A percentile compares a stretch with the other conserved stretches of the same genome.
Evolutionary conservation across 768 basidiomycete genomes (phyloP).

Genomic region (Hysterangium stoloniferum): DNA sequence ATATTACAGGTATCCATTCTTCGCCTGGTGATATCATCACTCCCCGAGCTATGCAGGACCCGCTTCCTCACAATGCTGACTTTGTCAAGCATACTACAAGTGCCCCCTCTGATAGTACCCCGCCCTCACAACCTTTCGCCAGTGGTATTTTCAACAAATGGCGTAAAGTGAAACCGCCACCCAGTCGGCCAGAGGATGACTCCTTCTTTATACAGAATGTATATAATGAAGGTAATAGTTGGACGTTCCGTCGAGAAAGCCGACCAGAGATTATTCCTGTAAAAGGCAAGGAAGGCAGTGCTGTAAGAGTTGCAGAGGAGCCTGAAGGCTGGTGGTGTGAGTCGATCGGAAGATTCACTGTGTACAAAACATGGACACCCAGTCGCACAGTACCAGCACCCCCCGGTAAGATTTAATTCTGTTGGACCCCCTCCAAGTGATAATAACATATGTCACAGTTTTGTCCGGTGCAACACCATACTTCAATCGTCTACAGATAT

Average conservation of each 20-base stretch:
- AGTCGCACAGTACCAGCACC: neutral
- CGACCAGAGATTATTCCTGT: no score
- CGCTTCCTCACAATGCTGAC: neutral
- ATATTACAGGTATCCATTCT: no score
- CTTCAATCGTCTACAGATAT: neutral
- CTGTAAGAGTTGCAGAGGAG: neutral
- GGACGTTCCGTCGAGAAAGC: no score
- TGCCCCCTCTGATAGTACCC: neutral
- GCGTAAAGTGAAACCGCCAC: neutral
- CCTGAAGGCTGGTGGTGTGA: constrained; percentile 8
- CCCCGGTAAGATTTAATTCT: neutral
- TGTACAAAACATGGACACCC: neutral
- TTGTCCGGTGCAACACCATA: neutral
- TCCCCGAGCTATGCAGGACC: no score
- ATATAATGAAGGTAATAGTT: no score
- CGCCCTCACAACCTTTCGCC: neutral
- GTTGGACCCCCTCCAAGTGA: neutral
- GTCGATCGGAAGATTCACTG: constrained; percentile 5
- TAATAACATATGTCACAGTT: no score
- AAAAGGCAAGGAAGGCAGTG: neutral
- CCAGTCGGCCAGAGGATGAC: neutral
- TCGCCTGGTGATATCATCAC: no score
- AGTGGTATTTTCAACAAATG: neutral
- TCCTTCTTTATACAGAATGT: no score
- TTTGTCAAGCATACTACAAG: neutral